Conservation (phyloP, 2,329 filamentous ascomycete species). For the Colletotrichum abscissum region DNA sequence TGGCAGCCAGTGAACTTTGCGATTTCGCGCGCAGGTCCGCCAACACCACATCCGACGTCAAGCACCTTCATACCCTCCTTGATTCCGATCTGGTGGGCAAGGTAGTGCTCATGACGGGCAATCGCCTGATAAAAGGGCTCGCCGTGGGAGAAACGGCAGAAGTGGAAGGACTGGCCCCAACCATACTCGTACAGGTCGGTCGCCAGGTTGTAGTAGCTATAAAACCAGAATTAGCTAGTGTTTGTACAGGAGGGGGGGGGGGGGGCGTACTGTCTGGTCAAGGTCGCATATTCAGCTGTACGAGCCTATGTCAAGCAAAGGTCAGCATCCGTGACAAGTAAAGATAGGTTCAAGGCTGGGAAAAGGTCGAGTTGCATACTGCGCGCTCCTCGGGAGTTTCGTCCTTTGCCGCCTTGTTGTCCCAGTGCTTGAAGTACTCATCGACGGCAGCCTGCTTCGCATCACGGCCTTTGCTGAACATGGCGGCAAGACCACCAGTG, state of each 20-base stretch:
- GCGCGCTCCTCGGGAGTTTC: slow-evolving; percentile 82
- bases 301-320: slow-evolving; percentile 64
- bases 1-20: slow-evolving; percentile 91
- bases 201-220: slow-evolving; percentile 89
- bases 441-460: slow-evolving; percentile 83
- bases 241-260: background rate
- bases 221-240: slow-evolving; percentile 12
- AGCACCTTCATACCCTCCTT: slow-evolving; percentile 85
- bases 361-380: slow-evolving; percentile 53
- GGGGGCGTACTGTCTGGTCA: slow-evolving; percentile 81
- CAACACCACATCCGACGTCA: slow-evolving; percentile 96
- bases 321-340: slow-evolving; percentile 6
- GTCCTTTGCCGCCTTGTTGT: slow-evolving; percentile 77
- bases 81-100: slow-evolving; percentile 86
- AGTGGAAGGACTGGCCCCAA: slow-evolving; percentile 94
- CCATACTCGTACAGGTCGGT: slow-evolving; percentile 95
- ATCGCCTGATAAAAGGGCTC: slow-evolving; percentile 90
- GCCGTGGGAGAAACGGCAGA: slow-evolving; percentile 88
- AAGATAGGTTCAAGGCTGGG: slow-evolving; percentile 18
- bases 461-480: slow-evolving; percentile 79
- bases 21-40: slow-evolving; percentile 93
- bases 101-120: slow-evolving; percentile 94
- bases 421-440: slow-evolving; percentile 93
- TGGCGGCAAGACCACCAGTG: slow-evolving; percentile 79
- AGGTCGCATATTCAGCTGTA: slow-evolving; percentile 85